Base-by-base conservation (phyloP, 139 green algal species). In the Tetradesmus lagerheimii region DNA sequence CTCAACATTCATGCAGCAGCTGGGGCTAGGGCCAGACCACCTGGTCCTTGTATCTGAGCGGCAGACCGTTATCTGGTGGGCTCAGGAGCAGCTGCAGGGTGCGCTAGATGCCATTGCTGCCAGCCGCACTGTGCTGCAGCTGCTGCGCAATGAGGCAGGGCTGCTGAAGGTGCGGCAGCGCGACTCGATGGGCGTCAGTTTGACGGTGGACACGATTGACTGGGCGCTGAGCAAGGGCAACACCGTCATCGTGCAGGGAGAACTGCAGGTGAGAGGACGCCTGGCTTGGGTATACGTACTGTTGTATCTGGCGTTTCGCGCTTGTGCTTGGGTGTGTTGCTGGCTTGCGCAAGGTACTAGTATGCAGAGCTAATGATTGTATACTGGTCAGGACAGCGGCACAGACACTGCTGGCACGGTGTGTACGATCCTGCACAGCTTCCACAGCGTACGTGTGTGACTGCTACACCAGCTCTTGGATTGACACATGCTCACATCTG, bases 201-300 rank as follows among this genome's bases (percentile, higher is more conserved):
- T 92, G 29, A 77, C 83, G 9, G 83, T 92, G 43, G 67, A 86
- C 27, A 45, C 77, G 8, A 90, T 93, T 87, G 71, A 89, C 78
- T 93, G 91, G 91, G 88, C 88, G 31, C 77, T 93, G n/a, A 64
- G 87, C 64, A 90, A 91, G 43, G 87, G 87, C 50, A 85, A 23
- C 53, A 86, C 50, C 62, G 80, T 78, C 15, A 85, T 90, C 27
- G 86, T 90, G 50, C 86, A 90, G 38, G 76, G 86, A 27, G 76
- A 90, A 50, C 86, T 90, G 76, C 86, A 90, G 86, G 86, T 90
- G 38, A 6, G 71, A 1, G 29, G 66, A 14, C 6, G 66, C 66
- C 23, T 18, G 12, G 66, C 2, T 3, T 35, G 66, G 14, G 50
- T 14, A 27, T 27, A 27, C 15, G 14, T 20, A 4, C 14, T 20